Evolutionary conservation across 1,284 basidiomycete genomes (phyloP).

Genomic region (Nidula niveotomentosa): DNA sequence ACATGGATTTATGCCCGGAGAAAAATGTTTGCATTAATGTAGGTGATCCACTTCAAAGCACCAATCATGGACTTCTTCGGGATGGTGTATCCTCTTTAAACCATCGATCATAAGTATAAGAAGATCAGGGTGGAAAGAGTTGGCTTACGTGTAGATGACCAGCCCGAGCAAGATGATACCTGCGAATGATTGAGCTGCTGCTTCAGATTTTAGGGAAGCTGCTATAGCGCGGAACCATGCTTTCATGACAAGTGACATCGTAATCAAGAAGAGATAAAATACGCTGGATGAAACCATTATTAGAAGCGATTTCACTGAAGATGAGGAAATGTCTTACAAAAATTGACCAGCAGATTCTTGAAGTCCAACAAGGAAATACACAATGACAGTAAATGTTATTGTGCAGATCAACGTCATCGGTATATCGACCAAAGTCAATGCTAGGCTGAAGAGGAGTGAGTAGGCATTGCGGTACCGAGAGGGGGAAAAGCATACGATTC

Average conservation of each 20-base stretch:
- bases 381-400: conserved; percentile 43
- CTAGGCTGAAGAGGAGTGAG: conserved; percentile 24
- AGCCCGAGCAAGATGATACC: conserved; percentile 49
- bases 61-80: conserved; percentile 60
- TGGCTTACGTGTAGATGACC: conserved; percentile 40
- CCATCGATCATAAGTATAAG: conserved; percentile 41
- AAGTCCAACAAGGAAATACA: conserved; percentile 58
- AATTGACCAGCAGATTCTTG: conserved; percentile 53
- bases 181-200: conserved; percentile 46
- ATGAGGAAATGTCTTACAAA: conserved; percentile 41
- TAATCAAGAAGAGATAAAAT: conserved; percentile 45
- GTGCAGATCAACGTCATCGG: conserved; percentile 49
- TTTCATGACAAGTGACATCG: conserved; percentile 47
- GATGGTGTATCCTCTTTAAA: conserved; percentile 35
- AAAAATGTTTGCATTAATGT: conserved; percentile 37
- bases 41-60: conserved; percentile 47
- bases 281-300: conserved; percentile 24
- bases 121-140: too few relatives aligned
- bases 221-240: conserved; percentile 53
- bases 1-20: not conserved
- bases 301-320: not conserved
- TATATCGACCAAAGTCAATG: conserved; percentile 60
- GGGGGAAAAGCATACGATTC: conserved; percentile 53
- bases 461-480: too few relatives aligned
- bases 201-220: conserved; percentile 13